Evolutionary conservation across 2,329 filamentous ascomycete species (phyloP), one percentile per base, ranked within the genome.

Genomic region (Arachnomyces sp.): DNA sequence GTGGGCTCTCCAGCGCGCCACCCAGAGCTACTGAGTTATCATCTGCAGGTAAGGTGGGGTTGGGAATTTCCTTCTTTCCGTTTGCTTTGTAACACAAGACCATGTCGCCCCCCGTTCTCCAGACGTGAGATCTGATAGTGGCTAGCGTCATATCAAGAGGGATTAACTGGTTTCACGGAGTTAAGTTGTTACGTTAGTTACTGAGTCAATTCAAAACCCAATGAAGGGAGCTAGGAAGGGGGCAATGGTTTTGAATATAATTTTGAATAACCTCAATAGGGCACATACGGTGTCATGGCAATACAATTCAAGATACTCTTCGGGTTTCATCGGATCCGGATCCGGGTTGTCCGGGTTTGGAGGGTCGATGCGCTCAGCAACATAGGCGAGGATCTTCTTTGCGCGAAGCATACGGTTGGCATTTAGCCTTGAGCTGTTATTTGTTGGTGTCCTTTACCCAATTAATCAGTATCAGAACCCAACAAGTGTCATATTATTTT

Each of bases 351-450:
- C 72, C 0, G 74, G 68, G n/a, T 73, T 62, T 3, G 72, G 73
- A 6, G 78, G 73, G 52, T 96, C 90, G 43, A 98, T 90, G 40
- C 89, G 77, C 63, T 98, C 92, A 1, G 88, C 86, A 13, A 98
- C 79, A 54, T 98, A 98, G 0, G 81, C 79, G 43, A 96, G 67
- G 15, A 98, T 92, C 71, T 98, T 98, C 67, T 87, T 90, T 3
- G 93, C 87, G 34, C 92, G 78, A 37, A 98, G 73, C 92, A 98
- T 96, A 40, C 90, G 79, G 57, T 96, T 98, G 8, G 92, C 92
- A 59, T 96, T 98, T 38, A 98, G 73, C 16, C 92, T 82, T 50
- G 89, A 90, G 61, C 90, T 94, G 38, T 82, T 77, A 42, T 50
- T 52, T n/a, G 49, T 52, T 11, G 47, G 52, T 28, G 38, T 44